Percentiles rank a stretch among this genome's conserved stretches.
These are phyloP conservation scores for Xylaria bambusicola DNA, from an alignment of 495 filamentous ascomycete genomes.

Conservation along the genomic window DNA sequence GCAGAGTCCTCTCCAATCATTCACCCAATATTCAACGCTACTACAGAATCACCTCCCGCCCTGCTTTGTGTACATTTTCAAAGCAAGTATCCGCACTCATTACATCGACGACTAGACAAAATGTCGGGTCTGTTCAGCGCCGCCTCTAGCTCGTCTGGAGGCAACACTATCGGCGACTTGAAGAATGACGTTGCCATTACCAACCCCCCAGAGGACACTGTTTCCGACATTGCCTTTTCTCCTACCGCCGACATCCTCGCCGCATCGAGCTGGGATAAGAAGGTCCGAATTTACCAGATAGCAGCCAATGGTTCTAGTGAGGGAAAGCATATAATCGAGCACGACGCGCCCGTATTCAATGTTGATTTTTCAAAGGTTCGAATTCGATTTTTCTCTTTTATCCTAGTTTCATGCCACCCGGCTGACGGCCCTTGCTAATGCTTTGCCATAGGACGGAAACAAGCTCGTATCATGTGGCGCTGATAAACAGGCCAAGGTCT, in stretches of 20 bases:
- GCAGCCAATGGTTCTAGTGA: conserved; percentile 66
- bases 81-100: not conserved
- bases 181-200: conserved; percentile 81
- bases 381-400: conserved; percentile 27
- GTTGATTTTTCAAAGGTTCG: conserved; percentile 83
- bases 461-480: conserved; percentile 75
- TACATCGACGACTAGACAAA: conserved; percentile 16
- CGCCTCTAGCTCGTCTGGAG: conserved; percentile 34
- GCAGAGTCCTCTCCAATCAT: no score
- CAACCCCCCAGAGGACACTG: conserved; percentile 79
- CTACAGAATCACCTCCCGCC: no score
- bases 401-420: not conserved
- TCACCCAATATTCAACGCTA: no score
- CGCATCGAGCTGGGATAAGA: conserved; percentile 90
- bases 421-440: conserved; percentile 9
- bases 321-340: conserved; percentile 76
- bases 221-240: conserved; percentile 84
- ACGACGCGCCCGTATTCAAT: conserved; percentile 74
- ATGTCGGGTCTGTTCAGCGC: conserved; percentile 74
- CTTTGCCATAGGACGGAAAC: conserved; percentile 45
- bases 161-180: conserved; percentile 83
- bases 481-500: conserved; percentile 74
- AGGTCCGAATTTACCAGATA: conserved; percentile 90
- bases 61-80: no score
- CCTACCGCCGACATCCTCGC: conserved; percentile 75